Base-by-base conservation (phyloP, 1,139 yeast genomes). In the Wickerhamomyces sp. region DNA sequence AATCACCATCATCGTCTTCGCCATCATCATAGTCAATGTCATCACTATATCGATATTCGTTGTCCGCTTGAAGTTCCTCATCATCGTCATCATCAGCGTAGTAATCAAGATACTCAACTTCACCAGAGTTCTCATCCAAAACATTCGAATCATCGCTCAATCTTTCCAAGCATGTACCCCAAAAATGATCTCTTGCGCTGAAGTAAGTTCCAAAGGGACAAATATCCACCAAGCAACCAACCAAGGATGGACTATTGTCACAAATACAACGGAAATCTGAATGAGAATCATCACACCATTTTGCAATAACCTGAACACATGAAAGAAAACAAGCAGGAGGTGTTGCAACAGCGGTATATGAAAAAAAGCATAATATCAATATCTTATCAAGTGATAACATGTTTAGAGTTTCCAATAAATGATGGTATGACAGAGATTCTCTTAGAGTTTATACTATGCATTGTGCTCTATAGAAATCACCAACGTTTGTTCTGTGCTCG, bases 281-380 rank as follows among this genome's bases (percentile, higher is more conserved):
- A 28, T 65, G 72, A 9, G 45, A 51, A 2, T 40, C 36, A 3
- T 56, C 49, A 49, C 78, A 72, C 36, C 49, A 37, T 24, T 54
- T 55, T 13, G 78, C 58, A 12, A 70, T 52, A 31, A 60, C 64
- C 39, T 63, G 64, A 22, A 71, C 55, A 55, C 81, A 75, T 26
- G 68, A 57, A 19, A 75, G 50, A 43, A 74, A 65, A 47, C 81
- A 74, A 3, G 80, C 78, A 3, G 81, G 81, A 2, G 80, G 80
- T 0, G 77, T 70, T 21, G 75, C 70, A 18, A 7, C 13, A 6
- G 13, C 27, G 13, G n/a, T 24, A 12, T 5, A 24, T 7, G 13
- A 7, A 14, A 24, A 24, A 5, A 24, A 10, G 7, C 10, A 12
- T 14, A 24, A 7, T 7, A 10, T 7, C 9, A 10, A 7, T 7